Conservation (phyloP, 106 monocot genomes). For the Dactylorhiza incarnata region DNA sequence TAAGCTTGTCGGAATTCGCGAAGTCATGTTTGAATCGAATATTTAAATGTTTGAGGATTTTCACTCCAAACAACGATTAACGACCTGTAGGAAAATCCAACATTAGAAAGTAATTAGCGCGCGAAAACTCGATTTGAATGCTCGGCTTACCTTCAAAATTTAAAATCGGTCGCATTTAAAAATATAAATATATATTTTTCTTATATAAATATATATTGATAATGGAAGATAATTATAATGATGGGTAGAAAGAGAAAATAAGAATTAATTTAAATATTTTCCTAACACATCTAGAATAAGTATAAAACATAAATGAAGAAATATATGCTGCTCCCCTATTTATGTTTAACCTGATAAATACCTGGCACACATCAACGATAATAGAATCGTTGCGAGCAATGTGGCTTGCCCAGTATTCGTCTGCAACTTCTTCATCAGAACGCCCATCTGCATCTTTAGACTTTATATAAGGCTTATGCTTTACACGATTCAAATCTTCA, state of each 20-base stretch:
- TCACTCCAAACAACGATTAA: too few species aligned
- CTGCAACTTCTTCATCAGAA: conserved; percentile 95
- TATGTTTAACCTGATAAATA: conserved; percentile 16
- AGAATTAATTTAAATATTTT: not conserved
- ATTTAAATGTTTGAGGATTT: too few species aligned
- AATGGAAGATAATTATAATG: not conserved
- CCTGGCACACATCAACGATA: conserved; percentile 99
- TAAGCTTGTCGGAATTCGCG: too few species aligned
- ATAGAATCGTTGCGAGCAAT: conserved; percentile 99
- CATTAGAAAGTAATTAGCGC: too few species aligned
- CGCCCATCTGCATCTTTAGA: conserved; percentile 95
- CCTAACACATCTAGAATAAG: not conserved
- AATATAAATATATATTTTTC: too few species aligned
- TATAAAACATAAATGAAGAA: not conserved
- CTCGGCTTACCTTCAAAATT: too few species aligned
- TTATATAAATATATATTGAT: too few species aligned
- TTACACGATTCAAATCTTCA: conserved; percentile 97
- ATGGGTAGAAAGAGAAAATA: not conserved
- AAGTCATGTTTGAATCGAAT: too few species aligned
- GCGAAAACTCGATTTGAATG: too few species aligned
- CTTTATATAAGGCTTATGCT: conserved; percentile 87
- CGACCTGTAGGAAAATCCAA: too few species aligned
- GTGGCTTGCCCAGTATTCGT: conserved; percentile 99
- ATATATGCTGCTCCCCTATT: not conserved
- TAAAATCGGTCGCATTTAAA: too few species aligned